These are phyloP conservation scores for Daldinia concentrica DNA, from an alignment of 495 filamentous ascomycete species.

Conservation along the genomic window DNA sequence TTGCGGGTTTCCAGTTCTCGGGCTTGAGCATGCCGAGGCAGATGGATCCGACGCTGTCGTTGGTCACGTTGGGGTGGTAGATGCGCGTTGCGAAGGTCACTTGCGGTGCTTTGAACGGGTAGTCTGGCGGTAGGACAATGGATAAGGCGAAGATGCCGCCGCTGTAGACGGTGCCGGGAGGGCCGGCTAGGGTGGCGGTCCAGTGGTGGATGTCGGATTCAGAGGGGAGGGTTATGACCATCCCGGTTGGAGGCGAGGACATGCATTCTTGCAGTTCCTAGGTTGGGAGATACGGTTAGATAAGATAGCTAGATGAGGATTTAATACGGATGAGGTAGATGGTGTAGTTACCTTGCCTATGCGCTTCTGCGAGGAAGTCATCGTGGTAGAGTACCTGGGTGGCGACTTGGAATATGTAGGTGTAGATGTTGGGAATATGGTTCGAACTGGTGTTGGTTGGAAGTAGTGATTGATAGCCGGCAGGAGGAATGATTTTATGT, in stretches of 20 bases:
- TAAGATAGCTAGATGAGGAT: background rate
- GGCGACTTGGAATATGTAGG: background rate
- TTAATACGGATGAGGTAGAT: background rate
- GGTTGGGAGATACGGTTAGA: constrained; percentile 14
- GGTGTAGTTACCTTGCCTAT: constrained; percentile 47
- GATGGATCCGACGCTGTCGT: constrained; percentile 89
- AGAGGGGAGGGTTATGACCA: constrained; percentile 69
- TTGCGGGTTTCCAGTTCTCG: constrained; percentile 95
- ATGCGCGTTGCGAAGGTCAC: constrained; percentile 93
- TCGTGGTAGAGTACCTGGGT: constrained; percentile 23
- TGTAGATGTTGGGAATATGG: background rate
- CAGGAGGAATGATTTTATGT: background rate
- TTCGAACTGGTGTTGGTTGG: too few species aligned
- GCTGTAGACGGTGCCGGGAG: constrained; percentile 75
- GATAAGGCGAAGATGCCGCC: constrained; percentile 82
- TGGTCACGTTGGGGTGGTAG: constrained; percentile 98
- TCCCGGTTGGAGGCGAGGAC: constrained; percentile 68
- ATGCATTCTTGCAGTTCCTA: constrained; percentile 80
- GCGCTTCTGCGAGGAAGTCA: constrained; percentile 51
- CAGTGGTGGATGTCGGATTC: constrained; percentile 85
- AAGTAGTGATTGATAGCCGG: too few species aligned
- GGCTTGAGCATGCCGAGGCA: constrained; percentile 87
- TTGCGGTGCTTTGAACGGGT: constrained; percentile 93
- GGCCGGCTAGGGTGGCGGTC: constrained; percentile 81
- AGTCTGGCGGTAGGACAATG: constrained; percentile 80